A percentile compares a stretch with the other conserved stretches of the same genome.
phyloP scores from a whole-genome alignment of 2,329 filamentous ascomycete genomes.

The Colletotrichum tabaci region DNA sequence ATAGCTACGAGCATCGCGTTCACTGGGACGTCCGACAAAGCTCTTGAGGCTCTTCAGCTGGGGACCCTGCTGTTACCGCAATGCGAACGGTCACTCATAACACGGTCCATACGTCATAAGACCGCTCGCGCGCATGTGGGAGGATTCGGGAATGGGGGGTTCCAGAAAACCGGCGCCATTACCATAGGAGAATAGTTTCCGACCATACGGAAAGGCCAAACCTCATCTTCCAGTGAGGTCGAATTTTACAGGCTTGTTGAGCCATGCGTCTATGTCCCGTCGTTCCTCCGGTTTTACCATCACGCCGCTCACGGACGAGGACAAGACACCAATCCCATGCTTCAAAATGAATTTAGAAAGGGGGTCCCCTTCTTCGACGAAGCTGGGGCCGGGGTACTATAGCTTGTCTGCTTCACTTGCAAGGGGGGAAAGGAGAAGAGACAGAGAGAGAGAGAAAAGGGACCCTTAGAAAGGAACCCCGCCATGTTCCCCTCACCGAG shows the following conservation, averaged over 20 bases:
- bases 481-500: background rate
- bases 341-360: background rate
- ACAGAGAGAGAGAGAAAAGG: too few species aligned
- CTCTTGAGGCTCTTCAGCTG: background rate
- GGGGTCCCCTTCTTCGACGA: background rate
- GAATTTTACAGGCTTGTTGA: background rate
- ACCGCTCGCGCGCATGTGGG: background rate
- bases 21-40: background rate
- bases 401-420: background rate
- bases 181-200: background rate
- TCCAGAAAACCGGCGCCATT: background rate
- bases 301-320: background rate
- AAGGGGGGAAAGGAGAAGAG: too few species aligned
- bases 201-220: background rate
- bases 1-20: constrained; percentile 12
- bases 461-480: background rate
- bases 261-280: background rate
- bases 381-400: background rate
- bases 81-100: constrained; percentile 3
- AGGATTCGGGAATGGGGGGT: background rate
- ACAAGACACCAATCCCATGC: background rate
- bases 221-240: background rate
- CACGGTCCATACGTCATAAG: constrained; percentile 12
- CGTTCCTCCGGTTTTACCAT: background rate
- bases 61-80: background rate